These are phyloP conservation scores for Funneliformis mosseae DNA, from an alignment of 192 early-diverging fungal genomes.

Conservation along the genomic window DNA sequence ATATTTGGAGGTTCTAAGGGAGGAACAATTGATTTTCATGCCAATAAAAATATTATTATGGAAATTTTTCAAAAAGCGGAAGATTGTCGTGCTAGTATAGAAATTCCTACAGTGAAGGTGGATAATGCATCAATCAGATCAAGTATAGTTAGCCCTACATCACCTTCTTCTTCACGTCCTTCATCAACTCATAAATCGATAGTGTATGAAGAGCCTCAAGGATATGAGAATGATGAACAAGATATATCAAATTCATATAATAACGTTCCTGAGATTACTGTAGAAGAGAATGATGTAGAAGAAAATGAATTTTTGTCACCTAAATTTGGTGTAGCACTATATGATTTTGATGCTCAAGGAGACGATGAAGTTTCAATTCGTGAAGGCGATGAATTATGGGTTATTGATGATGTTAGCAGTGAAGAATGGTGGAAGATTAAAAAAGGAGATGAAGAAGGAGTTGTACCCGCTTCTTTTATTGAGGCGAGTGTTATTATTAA, in stretches of 20 bases:
- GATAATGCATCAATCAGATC: conserved; percentile 30
- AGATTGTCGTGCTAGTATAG: conserved; percentile 58
- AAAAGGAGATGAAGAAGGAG: conserved; percentile 67
- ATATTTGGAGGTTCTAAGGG: conserved; percentile 59
- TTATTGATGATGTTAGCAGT: conserved; percentile 79
- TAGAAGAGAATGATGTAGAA: conserved; percentile 33
- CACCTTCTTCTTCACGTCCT: conserved; percentile 19
- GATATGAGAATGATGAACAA: conserved; percentile 39
- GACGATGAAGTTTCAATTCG: conserved; percentile 86
- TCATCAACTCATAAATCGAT: conserved; percentile 30
- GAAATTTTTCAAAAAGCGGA: conserved; percentile 67
- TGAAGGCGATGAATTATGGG: conserved; percentile 81
- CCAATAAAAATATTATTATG: conserved; percentile 63
- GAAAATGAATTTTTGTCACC: conserved; percentile 28
- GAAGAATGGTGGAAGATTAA: conserved; percentile 86
- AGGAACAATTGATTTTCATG: conserved; percentile 64
- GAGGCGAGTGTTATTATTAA: conserved; percentile 40
- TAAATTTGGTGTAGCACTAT: conserved; percentile 59
- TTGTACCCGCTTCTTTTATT: conserved; percentile 87
- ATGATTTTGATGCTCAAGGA: conserved; percentile 81
- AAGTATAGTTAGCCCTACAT: conserved; percentile 38
- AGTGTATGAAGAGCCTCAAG: conserved; percentile 36
- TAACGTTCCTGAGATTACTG: conserved; percentile 36
- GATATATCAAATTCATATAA: conserved; percentile 32
- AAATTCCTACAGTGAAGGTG: conserved; percentile 27